Evolutionary conservation across 768 basidiomycete species (phyloP), one percentile per base, ranked within the genome.

Genomic region (Tricholoma bakamatsutake): DNA sequence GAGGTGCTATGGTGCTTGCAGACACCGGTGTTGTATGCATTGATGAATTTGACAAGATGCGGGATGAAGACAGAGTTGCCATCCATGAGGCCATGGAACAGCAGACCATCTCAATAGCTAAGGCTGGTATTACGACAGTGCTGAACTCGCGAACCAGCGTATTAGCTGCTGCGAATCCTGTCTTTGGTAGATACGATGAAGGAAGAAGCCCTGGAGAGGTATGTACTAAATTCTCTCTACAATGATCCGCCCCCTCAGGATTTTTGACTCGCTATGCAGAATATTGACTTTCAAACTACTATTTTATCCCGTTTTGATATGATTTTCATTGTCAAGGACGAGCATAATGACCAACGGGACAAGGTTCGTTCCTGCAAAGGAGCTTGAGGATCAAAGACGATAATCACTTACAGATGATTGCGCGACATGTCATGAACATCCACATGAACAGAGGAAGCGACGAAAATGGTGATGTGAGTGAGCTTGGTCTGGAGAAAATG

Each of bases 81-180:
- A 98, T 98, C 57, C 97, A 98, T 71, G 97, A 98, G 74, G 97
- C 96, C 12, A 99, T 99, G 97, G 97, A 99, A 66, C 97, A 99
- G 66, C 96, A 98, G 66, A 99, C 97, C 0, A 98, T 99, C 62
- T 98, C 97, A 1, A 98, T 99, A 60, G 96, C 96, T 15, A 98
- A 99, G 69, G 97, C 97, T 4, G 97, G 96, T 58, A 99, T 99
- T 54, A 98, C 97, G 0, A 99, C 96, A 2, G 93, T 98, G 5
- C 74, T 99, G 10, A 99, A 99, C 71, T 95, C 94, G 1, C 76
- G 96, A 37, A 98, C 97, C 0, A 94, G 91, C 58, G 96, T 98
- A 3, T 80, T 99, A 42, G 96, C 96, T 1, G 96, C 96, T 1
- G 96, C 96, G 2, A 99, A 99, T 72, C 96, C 96, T 1, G 93